Evolutionary conservation across 2,329 filamentous ascomycete genomes (phyloP).

Genomic region (Leptosphaerulina australis): DNA sequence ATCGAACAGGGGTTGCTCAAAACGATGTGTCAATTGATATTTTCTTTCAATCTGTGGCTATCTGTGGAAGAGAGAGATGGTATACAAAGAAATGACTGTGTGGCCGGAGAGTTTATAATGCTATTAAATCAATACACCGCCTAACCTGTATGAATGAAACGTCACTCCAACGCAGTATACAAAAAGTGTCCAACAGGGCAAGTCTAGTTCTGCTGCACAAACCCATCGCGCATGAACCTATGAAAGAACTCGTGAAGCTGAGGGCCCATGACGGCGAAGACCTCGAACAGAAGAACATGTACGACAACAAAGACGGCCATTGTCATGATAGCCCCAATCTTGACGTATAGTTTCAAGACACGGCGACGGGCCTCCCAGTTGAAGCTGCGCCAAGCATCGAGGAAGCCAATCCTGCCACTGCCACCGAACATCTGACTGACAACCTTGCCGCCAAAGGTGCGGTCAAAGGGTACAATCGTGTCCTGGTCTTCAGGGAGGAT

Average conservation of each 20-base stretch:
- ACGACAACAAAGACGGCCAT: slow-evolving; percentile 56
- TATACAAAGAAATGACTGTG: slow-evolving; percentile 12
- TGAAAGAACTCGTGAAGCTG: slow-evolving; percentile 31
- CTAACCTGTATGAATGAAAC: not conserved
- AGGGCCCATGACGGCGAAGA: slow-evolving; percentile 56
- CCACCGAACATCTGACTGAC: slow-evolving; percentile 76
- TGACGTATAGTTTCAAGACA: slow-evolving; percentile 75
- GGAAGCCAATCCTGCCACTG: slow-evolving; percentile 70
- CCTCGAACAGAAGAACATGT: slow-evolving; percentile 60
- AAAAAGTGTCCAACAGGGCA: not conserved
- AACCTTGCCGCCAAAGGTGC: slow-evolving; percentile 78
- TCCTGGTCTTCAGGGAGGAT: slow-evolving; percentile 81
- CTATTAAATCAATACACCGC: slow-evolving; percentile 2
- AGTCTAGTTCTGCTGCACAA: slow-evolving; percentile 9
- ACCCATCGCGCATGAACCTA: slow-evolving; percentile 25
- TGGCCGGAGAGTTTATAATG: slow-evolving; percentile 3
- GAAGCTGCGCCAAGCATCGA: slow-evolving; percentile 81
- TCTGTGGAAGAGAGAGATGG: not conserved
- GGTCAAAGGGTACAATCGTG: slow-evolving; percentile 88
- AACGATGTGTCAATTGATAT: not conserved
- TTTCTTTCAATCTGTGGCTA: not conserved
- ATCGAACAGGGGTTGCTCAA: too few species aligned
- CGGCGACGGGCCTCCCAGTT: slow-evolving; percentile 73
- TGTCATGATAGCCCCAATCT: slow-evolving; percentile 65
- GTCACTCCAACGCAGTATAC: not conserved